Percentiles rank a stretch among this genome's conserved stretches.
Conservation (phyloP, 805 yeast genomes). For the Kuraishia capsulata region DNA sequence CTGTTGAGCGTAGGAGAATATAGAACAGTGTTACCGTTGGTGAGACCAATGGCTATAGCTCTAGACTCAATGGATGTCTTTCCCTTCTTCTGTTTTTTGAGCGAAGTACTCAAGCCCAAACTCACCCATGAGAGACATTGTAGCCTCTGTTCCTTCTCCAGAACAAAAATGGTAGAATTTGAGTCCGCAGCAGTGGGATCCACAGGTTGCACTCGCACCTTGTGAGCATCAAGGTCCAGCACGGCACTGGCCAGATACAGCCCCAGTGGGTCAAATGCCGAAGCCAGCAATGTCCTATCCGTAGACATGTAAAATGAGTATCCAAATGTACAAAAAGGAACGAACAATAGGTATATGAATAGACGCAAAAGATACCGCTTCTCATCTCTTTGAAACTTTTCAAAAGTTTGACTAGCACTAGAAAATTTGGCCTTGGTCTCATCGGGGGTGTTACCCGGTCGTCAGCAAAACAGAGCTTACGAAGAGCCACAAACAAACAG, state of each 20-base stretch:
- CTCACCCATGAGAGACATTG: constrained; percentile 43
- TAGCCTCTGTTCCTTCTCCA: constrained; percentile 42
- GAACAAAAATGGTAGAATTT: constrained; percentile 30
- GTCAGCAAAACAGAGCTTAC: not conserved
- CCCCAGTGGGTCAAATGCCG: constrained; percentile 57
- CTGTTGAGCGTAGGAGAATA: constrained; percentile 62
- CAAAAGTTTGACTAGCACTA: too few species aligned
- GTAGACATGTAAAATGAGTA: too few species aligned
- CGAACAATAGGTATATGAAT: too few species aligned
- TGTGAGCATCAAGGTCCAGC: constrained; percentile 63
- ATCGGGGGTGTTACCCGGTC: not conserved
- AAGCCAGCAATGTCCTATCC: constrained; percentile 11
- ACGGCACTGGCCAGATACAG: constrained; percentile 54
- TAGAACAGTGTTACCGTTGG: constrained; percentile 52
- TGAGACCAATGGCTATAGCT: constrained; percentile 54
- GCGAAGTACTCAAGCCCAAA: constrained; percentile 1
- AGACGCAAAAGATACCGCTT: too few species aligned
- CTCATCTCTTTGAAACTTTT: too few species aligned
- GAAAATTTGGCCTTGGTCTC: too few species aligned
- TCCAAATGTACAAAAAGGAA: too few species aligned
- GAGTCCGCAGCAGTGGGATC: constrained; percentile 25
- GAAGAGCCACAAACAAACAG: not conserved
- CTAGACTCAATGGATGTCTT: constrained; percentile 22
- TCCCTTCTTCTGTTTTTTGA: constrained; percentile 15
- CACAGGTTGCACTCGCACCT: constrained; percentile 52